Conservation (phyloP, 2,329 filamentous ascomycete genomes). For the Hypomyces perniciosus region DNA sequence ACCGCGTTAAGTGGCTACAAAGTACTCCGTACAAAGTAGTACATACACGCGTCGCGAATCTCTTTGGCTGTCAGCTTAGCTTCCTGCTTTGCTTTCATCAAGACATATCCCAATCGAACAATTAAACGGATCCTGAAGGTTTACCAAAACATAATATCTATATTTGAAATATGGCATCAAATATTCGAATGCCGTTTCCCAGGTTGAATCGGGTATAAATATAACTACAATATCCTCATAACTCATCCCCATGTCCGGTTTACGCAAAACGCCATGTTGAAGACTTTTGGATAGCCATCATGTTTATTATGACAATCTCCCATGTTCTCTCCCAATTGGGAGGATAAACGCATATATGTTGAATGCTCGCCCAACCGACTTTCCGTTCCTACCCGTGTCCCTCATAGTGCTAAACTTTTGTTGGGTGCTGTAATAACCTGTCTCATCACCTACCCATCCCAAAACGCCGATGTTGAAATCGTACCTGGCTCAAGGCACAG, state of each 20-base stretch:
- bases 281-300: constrained; percentile 13
- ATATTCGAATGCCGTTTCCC: constrained; percentile 3
- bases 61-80: too few species aligned
- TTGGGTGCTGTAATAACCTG: constrained; percentile 30
- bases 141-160: too few species aligned
- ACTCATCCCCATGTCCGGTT: constrained; percentile 5
- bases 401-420: constrained; percentile 24
- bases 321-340: constrained; percentile 25
- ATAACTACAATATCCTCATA: constrained; percentile 7
- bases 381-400: constrained; percentile 17
- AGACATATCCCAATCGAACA: too few species aligned
- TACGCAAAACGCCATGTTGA: constrained; percentile 14
- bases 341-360: constrained; percentile 36
- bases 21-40: neutral
- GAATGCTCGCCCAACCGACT: constrained; percentile 32
- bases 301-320: constrained; percentile 25
- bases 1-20: neutral
- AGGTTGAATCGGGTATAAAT: constrained; percentile 15
- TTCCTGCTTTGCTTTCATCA: too few species aligned
- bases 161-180: neutral
- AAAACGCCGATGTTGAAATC: constrained; percentile 57
- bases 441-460: constrained; percentile 31
- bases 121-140: too few species aligned
- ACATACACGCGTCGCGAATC: constrained; percentile 4
- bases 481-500: constrained; percentile 38